phyloP scores from a whole-genome alignment of 768 basidiomycete species.

The Macrocybe gigantea region DNA sequence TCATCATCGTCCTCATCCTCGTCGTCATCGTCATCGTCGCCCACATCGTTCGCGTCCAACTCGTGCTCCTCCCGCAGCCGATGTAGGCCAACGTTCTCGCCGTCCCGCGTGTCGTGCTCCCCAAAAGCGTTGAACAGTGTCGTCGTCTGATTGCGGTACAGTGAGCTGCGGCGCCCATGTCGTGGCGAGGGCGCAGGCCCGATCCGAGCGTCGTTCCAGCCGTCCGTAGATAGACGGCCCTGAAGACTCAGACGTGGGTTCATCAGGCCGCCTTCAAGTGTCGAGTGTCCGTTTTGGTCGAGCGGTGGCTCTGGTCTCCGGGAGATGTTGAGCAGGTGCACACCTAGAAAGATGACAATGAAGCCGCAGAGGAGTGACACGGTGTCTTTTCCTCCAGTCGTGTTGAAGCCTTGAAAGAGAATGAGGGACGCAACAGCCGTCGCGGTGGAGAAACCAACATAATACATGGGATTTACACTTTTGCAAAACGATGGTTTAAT shows the following conservation, averaged over 20 bases:
- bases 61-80: conserved; percentile 67
- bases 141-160: conserved; percentile 58
- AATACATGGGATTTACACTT: conserved; percentile 91
- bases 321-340: conserved; percentile 88
- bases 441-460: conserved; percentile 91
- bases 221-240: conserved; percentile 76
- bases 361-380: conserved; percentile 88
- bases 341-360: conserved; percentile 90
- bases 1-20: conserved; percentile 30
- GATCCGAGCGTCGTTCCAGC: conserved; percentile 43
- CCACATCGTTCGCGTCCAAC: conserved; percentile 37
- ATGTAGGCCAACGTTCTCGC: conserved; percentile 48
- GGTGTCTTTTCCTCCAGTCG: conserved; percentile 73
- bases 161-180: conserved; percentile 58
- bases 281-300: conserved; percentile 31
- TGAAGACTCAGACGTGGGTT: conserved; percentile 77
- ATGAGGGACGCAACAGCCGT: conserved; percentile 94
- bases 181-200: conserved; percentile 23
- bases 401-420: conserved; percentile 97
- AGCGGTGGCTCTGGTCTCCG: conserved; percentile 46
- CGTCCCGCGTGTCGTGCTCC: conserved; percentile 31
- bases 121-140: conserved; percentile 79
- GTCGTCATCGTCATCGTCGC: conserved; percentile 19
- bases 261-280: conserved; percentile 64
- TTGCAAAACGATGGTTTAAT: conserved; percentile 29